Conservation (phyloP, 1,139 yeast genomes). For the Schizosaccharomyces versatilis region DNA sequence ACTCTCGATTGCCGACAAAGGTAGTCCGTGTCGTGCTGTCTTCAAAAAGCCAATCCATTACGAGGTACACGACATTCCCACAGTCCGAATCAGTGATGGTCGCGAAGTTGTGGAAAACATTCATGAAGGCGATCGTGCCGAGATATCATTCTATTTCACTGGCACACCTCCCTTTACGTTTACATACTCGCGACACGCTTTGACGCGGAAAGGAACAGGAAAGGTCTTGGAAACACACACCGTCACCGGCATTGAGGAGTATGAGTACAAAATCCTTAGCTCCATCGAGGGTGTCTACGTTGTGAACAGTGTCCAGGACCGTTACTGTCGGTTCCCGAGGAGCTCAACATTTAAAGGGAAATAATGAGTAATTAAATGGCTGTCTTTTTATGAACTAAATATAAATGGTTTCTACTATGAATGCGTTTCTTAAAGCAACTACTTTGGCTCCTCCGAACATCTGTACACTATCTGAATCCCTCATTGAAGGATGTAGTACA, state of each 20-base stretch:
- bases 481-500: too few species aligned
- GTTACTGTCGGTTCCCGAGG: conserved; percentile 1
- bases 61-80: conserved; percentile 58
- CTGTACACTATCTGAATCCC: too few species aligned
- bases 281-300: conserved; percentile 85
- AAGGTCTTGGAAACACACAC: conserved; percentile 54
- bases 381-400: too few species aligned
- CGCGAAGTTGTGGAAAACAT: conserved; percentile 54
- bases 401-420: too few species aligned
- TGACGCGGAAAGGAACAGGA: conserved; percentile 17
- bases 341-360: neutral
- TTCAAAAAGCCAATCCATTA: conserved; percentile 25
- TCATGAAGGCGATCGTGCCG: conserved; percentile 51
- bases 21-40: conserved; percentile 47
- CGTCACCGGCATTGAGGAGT: conserved; percentile 42
- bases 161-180: conserved; percentile 30
- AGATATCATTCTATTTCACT: conserved; percentile 30
- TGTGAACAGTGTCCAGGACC: conserved; percentile 64
- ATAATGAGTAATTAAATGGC: too few species aligned
- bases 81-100: conserved; percentile 73
- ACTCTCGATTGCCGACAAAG: conserved; percentile 51
- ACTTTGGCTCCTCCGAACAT: too few species aligned
- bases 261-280: conserved; percentile 50
- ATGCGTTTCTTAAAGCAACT: too few species aligned
- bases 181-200: conserved; percentile 33